Percentiles rank a stretch among this genome's conserved stretches.
Evolutionary conservation across 805 yeast species (phyloP).

Genomic region (Hermanozyma aechmeae): DNA sequence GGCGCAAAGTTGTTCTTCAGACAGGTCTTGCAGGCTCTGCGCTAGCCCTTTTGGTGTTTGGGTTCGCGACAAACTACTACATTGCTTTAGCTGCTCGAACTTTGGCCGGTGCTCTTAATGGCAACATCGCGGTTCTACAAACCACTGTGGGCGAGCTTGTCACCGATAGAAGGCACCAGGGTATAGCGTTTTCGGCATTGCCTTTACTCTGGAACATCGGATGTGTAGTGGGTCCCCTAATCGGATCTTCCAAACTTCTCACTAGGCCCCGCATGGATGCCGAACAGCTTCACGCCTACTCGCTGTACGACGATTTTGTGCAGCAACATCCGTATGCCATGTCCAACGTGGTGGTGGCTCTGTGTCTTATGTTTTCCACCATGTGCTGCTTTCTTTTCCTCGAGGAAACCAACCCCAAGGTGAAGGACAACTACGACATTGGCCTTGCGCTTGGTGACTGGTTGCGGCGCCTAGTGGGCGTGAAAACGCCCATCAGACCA

Average conservation of each 20-base stretch:
- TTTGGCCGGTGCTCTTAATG: slow-evolving; percentile 49
- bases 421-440: background rate
- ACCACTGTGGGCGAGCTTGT: slow-evolving; percentile 25
- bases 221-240: slow-evolving; percentile 21
- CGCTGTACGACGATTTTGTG: background rate
- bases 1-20: slow-evolving; percentile 46
- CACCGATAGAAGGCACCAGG: slow-evolving; percentile 19
- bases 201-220: slow-evolving; percentile 26
- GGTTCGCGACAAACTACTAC: slow-evolving; percentile 43
- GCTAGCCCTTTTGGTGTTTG: slow-evolving; percentile 39
- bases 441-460: slow-evolving; percentile 33
- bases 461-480: slow-evolving; percentile 17
- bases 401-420: background rate
- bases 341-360: background rate
- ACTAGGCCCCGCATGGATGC: slow-evolving; percentile 14
- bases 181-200: slow-evolving; percentile 19
- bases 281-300: background rate
- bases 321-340: background rate
- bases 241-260: slow-evolving; percentile 20
- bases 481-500: slow-evolving; percentile 16
- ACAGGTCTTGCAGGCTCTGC: slow-evolving; percentile 46
- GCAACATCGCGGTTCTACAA: slow-evolving; percentile 52
- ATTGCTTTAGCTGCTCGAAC: slow-evolving; percentile 46
- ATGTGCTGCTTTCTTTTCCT: background rate
- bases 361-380: background rate